Conservation (phyloP, 495 filamentous ascomycete genomes). For the Evansstolkia leycettana region DNA sequence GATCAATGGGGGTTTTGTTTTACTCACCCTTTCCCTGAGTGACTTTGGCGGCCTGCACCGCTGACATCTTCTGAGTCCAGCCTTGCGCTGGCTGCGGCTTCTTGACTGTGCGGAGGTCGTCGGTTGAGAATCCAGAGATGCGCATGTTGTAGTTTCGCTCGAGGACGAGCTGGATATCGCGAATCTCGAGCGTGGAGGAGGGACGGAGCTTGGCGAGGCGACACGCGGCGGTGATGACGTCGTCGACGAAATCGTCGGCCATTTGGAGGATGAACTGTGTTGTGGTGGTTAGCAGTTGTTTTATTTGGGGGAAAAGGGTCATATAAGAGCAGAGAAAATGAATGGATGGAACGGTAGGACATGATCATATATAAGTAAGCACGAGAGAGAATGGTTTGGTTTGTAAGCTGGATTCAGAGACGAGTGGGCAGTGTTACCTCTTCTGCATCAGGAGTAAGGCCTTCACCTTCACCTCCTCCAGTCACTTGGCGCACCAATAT, state of each 20-base stretch:
- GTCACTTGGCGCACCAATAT: conserved; percentile 90
- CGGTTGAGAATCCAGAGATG: conserved; percentile 84
- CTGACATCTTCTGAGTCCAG: conserved; percentile 94
- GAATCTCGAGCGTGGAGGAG: conserved; percentile 79
- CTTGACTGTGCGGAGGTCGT: conserved; percentile 86
- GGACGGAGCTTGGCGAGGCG: conserved; percentile 83
- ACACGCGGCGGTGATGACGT: conserved; percentile 75
- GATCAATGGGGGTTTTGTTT: no score
- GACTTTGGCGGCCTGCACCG: conserved; percentile 82
- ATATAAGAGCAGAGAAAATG: not conserved
- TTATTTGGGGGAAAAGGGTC: not conserved
- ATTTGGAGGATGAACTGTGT: conserved; percentile 69
- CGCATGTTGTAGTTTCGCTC: conserved; percentile 98
- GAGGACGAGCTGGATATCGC: conserved; percentile 87
- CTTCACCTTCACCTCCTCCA: conserved; percentile 57
- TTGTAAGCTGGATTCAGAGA: no score
- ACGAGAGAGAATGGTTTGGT: no score
- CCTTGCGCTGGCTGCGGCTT: conserved; percentile 76
- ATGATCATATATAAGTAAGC: no score
- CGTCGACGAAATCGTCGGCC: conserved; percentile 90
- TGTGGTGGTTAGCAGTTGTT: not conserved
- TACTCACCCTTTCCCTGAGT: conserved; percentile 35
- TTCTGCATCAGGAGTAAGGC: conserved; percentile 82
- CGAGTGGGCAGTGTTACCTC: conserved; percentile 44
- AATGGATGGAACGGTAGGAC: conserved; percentile 1